Conservation (phyloP, 2,329 filamentous ascomycete genomes). For the Curvularia eragrostidis region DNA sequence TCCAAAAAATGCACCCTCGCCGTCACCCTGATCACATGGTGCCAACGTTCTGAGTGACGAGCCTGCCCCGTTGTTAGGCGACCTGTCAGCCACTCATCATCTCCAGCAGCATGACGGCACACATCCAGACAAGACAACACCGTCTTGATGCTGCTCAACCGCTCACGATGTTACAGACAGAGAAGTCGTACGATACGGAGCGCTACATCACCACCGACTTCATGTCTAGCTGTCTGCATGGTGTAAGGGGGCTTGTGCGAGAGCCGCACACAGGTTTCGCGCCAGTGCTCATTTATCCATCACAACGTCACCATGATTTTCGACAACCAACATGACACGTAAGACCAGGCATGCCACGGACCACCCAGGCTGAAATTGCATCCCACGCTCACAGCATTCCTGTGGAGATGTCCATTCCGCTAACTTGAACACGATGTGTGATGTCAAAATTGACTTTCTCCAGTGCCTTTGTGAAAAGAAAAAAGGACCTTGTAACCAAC, state of each 20-base stretch:
- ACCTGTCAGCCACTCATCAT: conserved; percentile 19
- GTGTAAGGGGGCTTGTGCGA: not conserved
- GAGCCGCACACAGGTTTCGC: not conserved
- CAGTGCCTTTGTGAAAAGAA: conserved; percentile 7
- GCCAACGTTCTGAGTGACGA: not conserved
- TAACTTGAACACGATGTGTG: conserved; percentile 30
- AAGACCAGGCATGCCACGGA: conserved; percentile 13
- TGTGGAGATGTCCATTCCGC: conserved; percentile 8
- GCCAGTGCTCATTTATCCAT: conserved; percentile 1
- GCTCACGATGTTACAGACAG: not conserved
- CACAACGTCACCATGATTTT: conserved; percentile 10
- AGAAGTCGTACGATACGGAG: not conserved
- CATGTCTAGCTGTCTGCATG: not conserved
- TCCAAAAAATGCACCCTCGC: conserved; percentile 7
- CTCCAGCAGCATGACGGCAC: conserved; percentile 11
- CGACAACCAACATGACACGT: conserved; percentile 15
- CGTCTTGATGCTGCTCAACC: not conserved
- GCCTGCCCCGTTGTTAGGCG: conserved; percentile 11
- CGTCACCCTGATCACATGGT: conserved; percentile 14
- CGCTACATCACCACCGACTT: not conserved
- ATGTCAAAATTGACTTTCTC: conserved; percentile 26
- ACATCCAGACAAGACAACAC: not conserved
- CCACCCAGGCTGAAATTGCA: conserved; percentile 13
- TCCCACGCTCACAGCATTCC: conserved; percentile 33
- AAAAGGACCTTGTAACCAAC: conserved; percentile 6